Evolutionary conservation across 2,329 filamentous ascomycete genomes (phyloP), one percentile per base, ranked within the genome.

Genomic region (Chrysosporium queenslandicum): DNA sequence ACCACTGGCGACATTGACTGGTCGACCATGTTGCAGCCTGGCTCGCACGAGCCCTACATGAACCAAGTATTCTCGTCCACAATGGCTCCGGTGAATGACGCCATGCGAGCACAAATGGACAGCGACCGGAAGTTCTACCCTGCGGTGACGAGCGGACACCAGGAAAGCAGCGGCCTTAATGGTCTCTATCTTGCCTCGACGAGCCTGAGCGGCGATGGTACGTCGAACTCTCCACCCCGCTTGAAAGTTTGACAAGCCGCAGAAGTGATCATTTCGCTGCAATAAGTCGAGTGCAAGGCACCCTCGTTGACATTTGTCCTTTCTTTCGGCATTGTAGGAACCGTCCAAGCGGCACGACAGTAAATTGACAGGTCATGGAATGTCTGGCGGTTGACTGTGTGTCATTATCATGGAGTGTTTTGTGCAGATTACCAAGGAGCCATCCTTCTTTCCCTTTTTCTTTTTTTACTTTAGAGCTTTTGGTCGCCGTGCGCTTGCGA

Each of bases 11-110:
- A 71, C 50, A 61, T 85, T 74, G 84, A 87, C 72, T 88, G 85
- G 85, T 78, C 83, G 64, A 79, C 84, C 67, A 85, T 88, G 81
- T 87, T 87, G 74, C 83, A 83, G 74, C 71, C 82, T 74, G 82
- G 81, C 77, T 76, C 79, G 73, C 79, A 83, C 70, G 74, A 81
- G 71, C 74, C 76, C 69, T 82, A 80, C 71, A 77, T 79, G 74
- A 78, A 75, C 71, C 73, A 73, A 67, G 75, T 77, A 66, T 81
- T 79, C 71, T 72, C 76, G 68, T 67, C 82, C 77, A 83, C 83
- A 75, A 74, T 78, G 77, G 76, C 78, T 69, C 77, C 82, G 73
- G 81, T 76, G 70, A 82, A 82, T 76, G 84, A 80, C 74, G 77
- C 74, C 74, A 79, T 78, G 75, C 85, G 83, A 76, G 74, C 73